Base-by-base conservation (phyloP, 139 green algal genomes). In the Chlamydomonas sp. region DNA sequence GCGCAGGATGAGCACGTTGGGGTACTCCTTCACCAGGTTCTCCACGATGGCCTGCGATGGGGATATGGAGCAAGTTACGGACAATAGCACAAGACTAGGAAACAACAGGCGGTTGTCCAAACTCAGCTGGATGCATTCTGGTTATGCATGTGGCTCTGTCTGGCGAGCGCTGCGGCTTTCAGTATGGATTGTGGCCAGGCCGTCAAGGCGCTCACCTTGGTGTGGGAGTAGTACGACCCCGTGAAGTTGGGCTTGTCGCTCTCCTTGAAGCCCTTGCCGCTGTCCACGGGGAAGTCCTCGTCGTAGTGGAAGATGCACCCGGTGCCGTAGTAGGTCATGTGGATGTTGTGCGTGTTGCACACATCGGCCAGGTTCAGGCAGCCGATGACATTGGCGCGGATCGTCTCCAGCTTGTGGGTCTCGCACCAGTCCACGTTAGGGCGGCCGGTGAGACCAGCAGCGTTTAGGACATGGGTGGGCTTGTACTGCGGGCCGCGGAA, bases 401-500 rank as follows among this genome's bases (percentile, higher is more conserved):
- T 98, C 31, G 94, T 97, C 91, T 99, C 97, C 1, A 97, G 86
- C 95, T 98, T 98, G 95, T 99, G 97, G n/a, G 91, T 92, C 88
- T 99, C 98, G 90, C 98, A 99, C 98, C 98, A 99, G 91, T 99
- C 98, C 58, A 99, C 98, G 84, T 99, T 99, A 57, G 98, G 98
- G 17, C 98, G 92, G 10, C 98, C 98, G 8, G 98, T 99, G 59
- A 99, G 83, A 31, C 98, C 98, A 20, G 98, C 98, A 63, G 97
- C 95, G 88, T 98, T 99, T 2, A 99, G 92, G 10, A 99, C 95
- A 63, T 99, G 98, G 0, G 98, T 99, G 63, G 97, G 97, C 92
- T 98, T 97, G 5, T 88, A 88, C 84, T 88, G 74, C 63, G 20
- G 4, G 18, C 31, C 31, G 31, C 31, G 31, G 31, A 49, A 49